Base-by-base conservation (phyloP, 2,329 filamentous ascomycete genomes). In the Aspergillus ruber region DNA sequence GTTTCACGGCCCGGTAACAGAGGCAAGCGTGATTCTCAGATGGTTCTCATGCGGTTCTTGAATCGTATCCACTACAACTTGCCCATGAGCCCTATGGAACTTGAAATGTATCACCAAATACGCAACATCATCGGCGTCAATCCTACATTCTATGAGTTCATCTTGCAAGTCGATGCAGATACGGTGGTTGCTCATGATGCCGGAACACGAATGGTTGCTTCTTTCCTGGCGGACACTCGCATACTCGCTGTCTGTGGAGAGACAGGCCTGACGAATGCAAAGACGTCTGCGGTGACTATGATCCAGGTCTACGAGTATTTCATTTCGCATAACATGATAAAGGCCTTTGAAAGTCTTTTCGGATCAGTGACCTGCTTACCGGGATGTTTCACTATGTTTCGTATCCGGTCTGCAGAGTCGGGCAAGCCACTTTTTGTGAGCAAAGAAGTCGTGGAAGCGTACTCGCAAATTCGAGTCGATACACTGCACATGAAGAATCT, bases 291-390 rank as follows among this genome's bases (percentile, higher is more conserved):
- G 63, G 83, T 95, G 57, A 98, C 93, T 44, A 97, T 97, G 91
- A 98, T 98, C 67, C 93, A 98, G 71, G 91, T 98, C 29, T 98
- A 97, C 77, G 91, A 98, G 71, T 98, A 98, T 78, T 98, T 90
- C 75, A 98, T 98, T 62, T 97, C 91, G 44, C 91, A 98, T 77
- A 95, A 97, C 67, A 73, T 98, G 58, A 85, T 88, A 58, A 97
- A 98, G 74, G 93, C 91, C 10, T 98, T 98, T 67, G 91, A 97
- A 72, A 93, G 87, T 72, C 78, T 98, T 60, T 98, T 98, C 65
- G 93, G 91, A 49, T 95, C 88, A 57, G 91, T 98, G 58, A 98
- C 93, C 44, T 98, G 93, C 79, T 77, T 98, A 65, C 93, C 93
- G 20, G 93, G 93, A 76, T 98, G 93, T 81, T 98, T 97, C 80